Percentiles rank a stretch among this genome's conserved stretches.
phyloP scores from a whole-genome alignment of 306 rosid genomes.

The Cucurbita argyrosperma region DNA sequence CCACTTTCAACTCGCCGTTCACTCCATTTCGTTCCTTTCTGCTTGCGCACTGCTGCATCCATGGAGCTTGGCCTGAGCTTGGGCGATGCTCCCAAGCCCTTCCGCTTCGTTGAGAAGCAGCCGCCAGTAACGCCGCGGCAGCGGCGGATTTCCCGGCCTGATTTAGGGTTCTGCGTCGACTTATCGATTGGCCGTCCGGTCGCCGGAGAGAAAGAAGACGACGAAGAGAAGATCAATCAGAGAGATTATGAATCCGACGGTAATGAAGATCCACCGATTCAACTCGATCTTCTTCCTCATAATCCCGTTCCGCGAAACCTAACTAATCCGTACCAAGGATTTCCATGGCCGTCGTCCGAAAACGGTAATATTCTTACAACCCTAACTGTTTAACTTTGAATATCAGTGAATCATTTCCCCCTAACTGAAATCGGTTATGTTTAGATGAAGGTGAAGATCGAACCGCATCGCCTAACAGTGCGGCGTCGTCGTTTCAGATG shows the following conservation, averaged over 20 bases:
- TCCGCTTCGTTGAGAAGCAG: slow-evolving; percentile 11
- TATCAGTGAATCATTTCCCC: not conserved
- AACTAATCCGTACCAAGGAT: slow-evolving; percentile 7
- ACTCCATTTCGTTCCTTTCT: not conserved
- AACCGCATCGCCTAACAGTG: slow-evolving; percentile 18
- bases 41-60: not conserved
- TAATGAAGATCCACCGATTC: slow-evolving; percentile 8
- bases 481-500: slow-evolving; percentile 26
- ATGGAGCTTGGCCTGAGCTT: slow-evolving; percentile 27
- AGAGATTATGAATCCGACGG: not conserved
- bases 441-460: slow-evolving; percentile 8
- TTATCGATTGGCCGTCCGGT: slow-evolving; percentile 17
- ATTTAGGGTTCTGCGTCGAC: slow-evolving; percentile 15
- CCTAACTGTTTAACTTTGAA: not conserved
- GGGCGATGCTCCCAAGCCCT: slow-evolving; percentile 12
- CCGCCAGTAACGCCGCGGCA: not conserved
- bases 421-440: not conserved
- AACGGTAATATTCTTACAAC: slow-evolving; percentile 3
- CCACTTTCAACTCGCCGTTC: slow-evolving; percentile 16
- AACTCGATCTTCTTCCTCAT: slow-evolving; percentile 26
- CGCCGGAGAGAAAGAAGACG: not conserved
- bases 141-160: not conserved
- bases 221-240: not conserved
- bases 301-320: slow-evolving; percentile 17
- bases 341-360: slow-evolving; percentile 19